Base-by-base conservation (phyloP, 148 eudicot species). In the Rhododendron molle region DNA sequence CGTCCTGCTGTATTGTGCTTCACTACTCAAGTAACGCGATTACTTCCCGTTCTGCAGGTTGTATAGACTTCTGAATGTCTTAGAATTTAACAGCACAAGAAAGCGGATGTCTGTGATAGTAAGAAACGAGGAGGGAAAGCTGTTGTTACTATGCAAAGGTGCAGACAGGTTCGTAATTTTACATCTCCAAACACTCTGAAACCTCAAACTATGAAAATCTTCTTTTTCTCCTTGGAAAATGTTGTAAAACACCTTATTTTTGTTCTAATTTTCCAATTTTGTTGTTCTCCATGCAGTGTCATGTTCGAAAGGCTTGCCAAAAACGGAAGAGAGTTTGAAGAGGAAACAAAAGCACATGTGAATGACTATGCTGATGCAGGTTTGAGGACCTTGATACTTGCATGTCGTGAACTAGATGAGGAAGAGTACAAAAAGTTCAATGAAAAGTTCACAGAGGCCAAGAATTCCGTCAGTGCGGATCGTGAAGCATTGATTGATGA, bases 301-400 rank as follows among this genome's bases (percentile, higher is more conserved):
- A 94, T 97, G 96, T 97, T 97, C 84, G 94, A 95, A 81, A 92
- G 93, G 90, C 95, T 97, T 86, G 92, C 94, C n/a, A 86, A 62
- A 86, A 78, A 91, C 40, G 96, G 94, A 38, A 85, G 90, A 82
- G 89, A 86, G 38, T 95, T 94, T 86, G 99, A 94, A 89, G 93
- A 92, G 85, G 83, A 88, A 89, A 97, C 99, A 23, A 92, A 89
- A 88, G 92, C 93, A 38, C 99, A 97, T 83, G 91, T 97, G 82
- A 88, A 94, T 87, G 96, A 95, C 84, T 97, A 97, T 87, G 98
- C 99, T 47, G 95, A 97, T 88, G 96, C 98, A 71, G 99, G 99
- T 78, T 90, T 97, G 89, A 93, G 99, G 86, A 97, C 98, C n/a
- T 89, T 97, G 83, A 81, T 97, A 87, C 95, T 97, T 86, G 99